These are phyloP conservation scores for Hymenoscyphus linearis DNA, from an alignment of 2,329 filamentous ascomycete genomes.

Conservation along the genomic window DNA sequence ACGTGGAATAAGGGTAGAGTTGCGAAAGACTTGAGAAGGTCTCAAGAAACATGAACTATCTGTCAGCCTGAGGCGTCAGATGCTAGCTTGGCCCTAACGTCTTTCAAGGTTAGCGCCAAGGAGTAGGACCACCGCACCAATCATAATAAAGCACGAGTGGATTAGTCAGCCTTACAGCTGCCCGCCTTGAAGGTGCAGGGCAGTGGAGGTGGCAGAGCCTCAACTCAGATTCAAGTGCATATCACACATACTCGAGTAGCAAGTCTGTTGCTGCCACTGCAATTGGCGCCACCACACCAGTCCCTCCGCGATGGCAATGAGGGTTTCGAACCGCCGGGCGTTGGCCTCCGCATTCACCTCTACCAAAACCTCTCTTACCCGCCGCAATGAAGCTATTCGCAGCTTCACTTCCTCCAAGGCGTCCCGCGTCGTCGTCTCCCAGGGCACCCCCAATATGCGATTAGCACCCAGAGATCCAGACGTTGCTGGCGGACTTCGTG, in stretches of 20 bases:
- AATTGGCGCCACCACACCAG: constrained; percentile 33
- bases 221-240: background rate
- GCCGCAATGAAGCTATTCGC: constrained; percentile 24
- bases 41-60: background rate
- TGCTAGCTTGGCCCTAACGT: background rate
- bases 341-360: constrained; percentile 52
- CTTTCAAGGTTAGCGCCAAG: background rate
- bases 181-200: background rate
- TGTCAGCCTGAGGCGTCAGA: background rate
- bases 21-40: background rate
- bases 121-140: background rate
- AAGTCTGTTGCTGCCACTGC: constrained; percentile 16
- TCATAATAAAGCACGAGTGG: background rate
- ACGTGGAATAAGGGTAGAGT: background rate
- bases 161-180: constrained; percentile 2
- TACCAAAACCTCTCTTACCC: constrained; percentile 34
- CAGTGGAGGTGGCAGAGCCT: background rate
- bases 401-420: constrained; percentile 37
- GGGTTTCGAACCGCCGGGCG: constrained; percentile 51
- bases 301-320: constrained; percentile 51
- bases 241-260: background rate
- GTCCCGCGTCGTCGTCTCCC: constrained; percentile 43
- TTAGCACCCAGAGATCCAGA: constrained; percentile 48
- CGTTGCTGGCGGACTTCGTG: constrained; percentile 57
- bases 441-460: constrained; percentile 59